Evolutionary conservation across 805 yeast species (phyloP), one percentile per base, ranked within the genome.

Genomic region (Candida namnaoensis): DNA sequence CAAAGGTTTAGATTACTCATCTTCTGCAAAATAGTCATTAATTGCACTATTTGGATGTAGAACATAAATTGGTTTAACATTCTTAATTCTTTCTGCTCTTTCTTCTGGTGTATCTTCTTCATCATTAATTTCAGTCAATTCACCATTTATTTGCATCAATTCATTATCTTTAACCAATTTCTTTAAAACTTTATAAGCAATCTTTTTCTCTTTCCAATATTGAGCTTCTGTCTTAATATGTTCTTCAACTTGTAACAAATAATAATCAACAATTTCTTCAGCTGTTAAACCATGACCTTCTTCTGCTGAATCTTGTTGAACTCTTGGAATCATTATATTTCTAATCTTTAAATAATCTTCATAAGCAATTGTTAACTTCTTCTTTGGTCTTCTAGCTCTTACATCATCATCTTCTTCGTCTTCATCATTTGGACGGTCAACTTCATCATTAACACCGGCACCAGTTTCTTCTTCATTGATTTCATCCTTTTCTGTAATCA

Each of bases 291-390:
- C 96, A 26, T 69, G 72, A 5, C 74, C 68, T 11, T 64, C 70
- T 3, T 60, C 59, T 32, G 68, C 72, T 44, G 76, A 80, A 44
- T 72, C 74, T 42, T 74, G 76, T n/a, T 76, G 68, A 10, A 83
- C 76, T 51, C 76, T 76, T 40, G 73, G 70, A 26, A 90, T 88
- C 48, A 90, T 68, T 45, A 82, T 61, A 57, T 87, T 85, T 82
- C 87, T 85, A 69, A 90, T 85, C 37, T 80, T 72, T 27, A 84
- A 82, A 60, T 88, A 91, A 59, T 84, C 85, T 56, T 91, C 97
- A 58, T 88, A 88, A 1, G 95, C 71, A 41, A 93, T 78, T 8
- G 80, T 65, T 19, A 74, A 62, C 51, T 73, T 74, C 40, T 63
- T 53, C 42, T 60, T 62, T 34, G 47, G 45, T 40, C 46, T 38